Conservation (phyloP, 2,329 filamentous ascomycete species). For the Bisporella sp. region DNA sequence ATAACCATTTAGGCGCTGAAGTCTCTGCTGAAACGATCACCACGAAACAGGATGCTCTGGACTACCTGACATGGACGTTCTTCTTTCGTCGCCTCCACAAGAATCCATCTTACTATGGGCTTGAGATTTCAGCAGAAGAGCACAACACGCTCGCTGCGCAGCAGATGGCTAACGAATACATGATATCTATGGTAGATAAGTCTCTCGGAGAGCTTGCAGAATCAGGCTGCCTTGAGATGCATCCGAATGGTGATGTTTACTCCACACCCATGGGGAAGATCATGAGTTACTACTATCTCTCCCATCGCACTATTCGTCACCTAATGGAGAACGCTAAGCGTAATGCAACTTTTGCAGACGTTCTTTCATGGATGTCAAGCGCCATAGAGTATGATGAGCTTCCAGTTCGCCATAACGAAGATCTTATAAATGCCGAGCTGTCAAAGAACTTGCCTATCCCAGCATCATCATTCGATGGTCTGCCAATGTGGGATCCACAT, state of each 20-base stretch:
- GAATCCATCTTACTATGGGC: slow-evolving; percentile 95
- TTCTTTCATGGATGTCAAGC: slow-evolving; percentile 83
- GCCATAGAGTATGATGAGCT: slow-evolving; percentile 97
- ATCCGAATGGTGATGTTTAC: slow-evolving; percentile 83
- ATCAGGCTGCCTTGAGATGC: slow-evolving; percentile 77
- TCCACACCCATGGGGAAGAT: slow-evolving; percentile 92
- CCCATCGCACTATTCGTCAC: slow-evolving; percentile 87
- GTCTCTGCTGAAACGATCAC: slow-evolving; percentile 87
- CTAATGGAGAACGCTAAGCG: slow-evolving; percentile 71
- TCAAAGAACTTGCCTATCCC: slow-evolving; percentile 69
- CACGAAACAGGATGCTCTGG: slow-evolving; percentile 93
- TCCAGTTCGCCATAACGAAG: slow-evolving; percentile 95
- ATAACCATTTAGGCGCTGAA: slow-evolving; percentile 95
- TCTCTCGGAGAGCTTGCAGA: slow-evolving; percentile 75
- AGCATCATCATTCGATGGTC: slow-evolving; percentile 37
- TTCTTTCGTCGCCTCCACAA: slow-evolving; percentile 97
- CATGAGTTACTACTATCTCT: slow-evolving; percentile 98
- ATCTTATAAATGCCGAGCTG: slow-evolving; percentile 89
- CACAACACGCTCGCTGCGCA: slow-evolving; percentile 84
- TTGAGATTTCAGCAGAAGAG: slow-evolving; percentile 87
- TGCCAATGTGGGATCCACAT: slow-evolving; percentile 98
- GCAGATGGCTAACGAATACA: slow-evolving; percentile 83
- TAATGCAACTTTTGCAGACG: slow-evolving; percentile 71
- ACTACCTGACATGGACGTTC: slow-evolving; percentile 98
- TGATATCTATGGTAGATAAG: slow-evolving; percentile 85